Conservation (phyloP, 2,329 filamentous ascomycete genomes). For the Camptophora hylomeconis region DNA sequence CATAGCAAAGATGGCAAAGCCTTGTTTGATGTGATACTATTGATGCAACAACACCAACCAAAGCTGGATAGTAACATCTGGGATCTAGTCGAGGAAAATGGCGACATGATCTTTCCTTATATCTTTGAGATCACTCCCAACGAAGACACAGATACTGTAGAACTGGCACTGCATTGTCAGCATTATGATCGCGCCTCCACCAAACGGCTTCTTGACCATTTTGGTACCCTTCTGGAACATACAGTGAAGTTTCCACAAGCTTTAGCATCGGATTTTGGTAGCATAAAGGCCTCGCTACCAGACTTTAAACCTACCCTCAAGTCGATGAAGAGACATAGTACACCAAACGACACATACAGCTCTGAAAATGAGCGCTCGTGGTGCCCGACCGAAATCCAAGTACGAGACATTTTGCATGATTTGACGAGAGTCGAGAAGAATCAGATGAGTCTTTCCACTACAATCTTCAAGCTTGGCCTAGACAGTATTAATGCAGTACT, state of each 20-base stretch:
- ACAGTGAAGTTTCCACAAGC: constrained; percentile 15
- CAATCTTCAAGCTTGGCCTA: constrained; percentile 76
- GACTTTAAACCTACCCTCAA: too few species aligned
- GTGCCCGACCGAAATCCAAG: too few species aligned
- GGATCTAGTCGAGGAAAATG: constrained; percentile 37
- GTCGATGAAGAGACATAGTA: too few species aligned
- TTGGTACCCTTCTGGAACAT: constrained; percentile 23
- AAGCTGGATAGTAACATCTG: constrained; percentile 36
- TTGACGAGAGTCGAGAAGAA: background rate
- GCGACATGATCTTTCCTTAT: constrained; percentile 53
- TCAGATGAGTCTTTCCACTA: constrained; percentile 33
- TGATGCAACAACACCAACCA: constrained; percentile 54
- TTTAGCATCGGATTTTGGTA: too few species aligned
- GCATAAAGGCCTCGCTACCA: too few species aligned
- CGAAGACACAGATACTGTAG: constrained; percentile 37
- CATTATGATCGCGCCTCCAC: constrained; percentile 10
- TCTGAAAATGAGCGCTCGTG: too few species aligned
- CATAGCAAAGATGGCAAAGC: constrained; percentile 32
- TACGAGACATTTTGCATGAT: background rate
- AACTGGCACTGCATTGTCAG: constrained; percentile 51
- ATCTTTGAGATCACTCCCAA: constrained; percentile 62
- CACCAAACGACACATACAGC: too few species aligned
- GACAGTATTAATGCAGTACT: constrained; percentile 83
- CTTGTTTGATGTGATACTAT: constrained; percentile 68
- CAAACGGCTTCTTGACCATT: constrained; percentile 15